These are phyloP conservation scores for Chenopodium quinoa DNA, from an alignment of 148 eudicot species.

Conservation along the genomic window DNA sequence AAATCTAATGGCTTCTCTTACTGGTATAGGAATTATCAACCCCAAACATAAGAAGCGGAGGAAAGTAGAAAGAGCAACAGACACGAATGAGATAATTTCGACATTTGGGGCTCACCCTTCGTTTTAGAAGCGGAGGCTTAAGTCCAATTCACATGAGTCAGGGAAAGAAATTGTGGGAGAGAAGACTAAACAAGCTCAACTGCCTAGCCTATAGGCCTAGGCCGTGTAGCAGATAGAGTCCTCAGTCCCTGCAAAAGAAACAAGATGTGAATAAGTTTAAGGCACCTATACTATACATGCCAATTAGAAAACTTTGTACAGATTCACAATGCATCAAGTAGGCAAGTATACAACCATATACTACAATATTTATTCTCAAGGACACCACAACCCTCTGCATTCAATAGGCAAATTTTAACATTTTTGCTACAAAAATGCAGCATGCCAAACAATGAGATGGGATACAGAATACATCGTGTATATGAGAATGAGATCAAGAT, in stretches of 20 bases:
- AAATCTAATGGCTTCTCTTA: background rate
- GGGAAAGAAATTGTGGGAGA: background rate
- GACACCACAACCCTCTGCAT: background rate
- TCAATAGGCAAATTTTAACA: background rate
- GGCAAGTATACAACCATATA: too few species aligned
- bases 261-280: too few species aligned
- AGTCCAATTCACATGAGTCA: background rate
- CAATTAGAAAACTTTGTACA: too few species aligned
- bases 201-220: too few species aligned
- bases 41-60: background rate
- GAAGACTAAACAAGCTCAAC: background rate
- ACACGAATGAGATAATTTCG: background rate
- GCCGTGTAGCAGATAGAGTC: background rate
- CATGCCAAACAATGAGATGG: background rate
- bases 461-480: background rate
- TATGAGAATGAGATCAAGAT: background rate
- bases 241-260: too few species aligned
- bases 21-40: background rate
- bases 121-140: background rate
- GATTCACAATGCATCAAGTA: too few species aligned
- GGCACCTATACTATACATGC: too few species aligned
- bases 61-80: background rate
- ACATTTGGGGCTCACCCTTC: background rate
- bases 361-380: background rate
- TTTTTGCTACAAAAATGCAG: conserved; percentile 1